Percentiles rank a stretch among this genome's conserved stretches.
Conservation (phyloP, 78 protist species). For the Blattamonas nauphoetae region DNA sequence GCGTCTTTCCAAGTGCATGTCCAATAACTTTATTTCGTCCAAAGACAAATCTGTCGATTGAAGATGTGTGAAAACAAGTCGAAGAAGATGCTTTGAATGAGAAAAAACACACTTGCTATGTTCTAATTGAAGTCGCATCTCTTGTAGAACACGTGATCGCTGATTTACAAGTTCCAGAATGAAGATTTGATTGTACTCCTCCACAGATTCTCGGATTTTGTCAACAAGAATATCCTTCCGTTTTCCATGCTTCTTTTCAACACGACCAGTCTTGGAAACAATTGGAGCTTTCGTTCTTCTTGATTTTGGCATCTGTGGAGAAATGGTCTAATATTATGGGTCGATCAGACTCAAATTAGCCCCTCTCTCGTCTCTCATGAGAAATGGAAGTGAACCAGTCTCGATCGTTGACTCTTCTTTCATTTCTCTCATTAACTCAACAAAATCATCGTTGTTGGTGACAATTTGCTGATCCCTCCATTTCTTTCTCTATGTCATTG, state of each 20-base stretch:
- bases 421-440: no score
- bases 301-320: conserved; percentile 3
- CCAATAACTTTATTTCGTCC: not conserved
- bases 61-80: not conserved
- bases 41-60: not conserved
- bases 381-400: no score
- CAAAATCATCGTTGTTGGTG: no score
- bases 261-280: not conserved
- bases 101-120: no score
- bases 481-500: no score
- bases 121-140: no score
- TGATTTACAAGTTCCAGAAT: not conserved
- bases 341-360: no score
- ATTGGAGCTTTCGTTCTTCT: not conserved
- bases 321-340: no score
- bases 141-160: not conserved
- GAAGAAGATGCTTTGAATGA: no score
- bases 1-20: not conserved
- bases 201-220: not conserved
- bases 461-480: no score
- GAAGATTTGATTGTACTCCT: not conserved
- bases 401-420: no score
- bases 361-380: no score
- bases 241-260: not conserved
- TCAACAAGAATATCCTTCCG: not conserved